phyloP scores from a whole-genome alignment of 2,329 filamentous ascomycete species.

The Aspergillus glaucus region DNA sequence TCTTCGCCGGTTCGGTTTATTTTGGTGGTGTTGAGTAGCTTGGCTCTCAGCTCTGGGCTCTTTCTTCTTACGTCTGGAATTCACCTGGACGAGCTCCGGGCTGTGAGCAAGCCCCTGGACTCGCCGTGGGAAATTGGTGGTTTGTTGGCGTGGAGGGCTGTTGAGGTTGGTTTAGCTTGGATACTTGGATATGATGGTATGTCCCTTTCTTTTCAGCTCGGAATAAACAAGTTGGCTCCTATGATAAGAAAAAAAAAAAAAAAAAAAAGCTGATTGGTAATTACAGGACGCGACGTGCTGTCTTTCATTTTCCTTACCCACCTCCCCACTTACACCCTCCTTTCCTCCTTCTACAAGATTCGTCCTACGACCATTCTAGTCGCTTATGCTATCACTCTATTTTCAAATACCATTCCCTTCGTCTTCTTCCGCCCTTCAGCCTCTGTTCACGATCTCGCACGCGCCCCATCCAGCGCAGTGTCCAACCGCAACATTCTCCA shows the following conservation, averaged over 20 bases:
- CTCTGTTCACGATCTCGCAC: slow-evolving; percentile 54
- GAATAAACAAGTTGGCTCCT: too few species aligned
- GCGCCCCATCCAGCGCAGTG: slow-evolving; percentile 36
- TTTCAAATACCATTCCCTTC: slow-evolving; percentile 68
- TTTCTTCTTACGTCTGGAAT: slow-evolving; percentile 57
- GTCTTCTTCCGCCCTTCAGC: slow-evolving; percentile 64
- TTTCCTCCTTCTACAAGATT: slow-evolving; percentile 71
- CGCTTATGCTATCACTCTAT: slow-evolving; percentile 61
- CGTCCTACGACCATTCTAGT: slow-evolving; percentile 54
- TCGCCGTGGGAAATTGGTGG: slow-evolving; percentile 56
- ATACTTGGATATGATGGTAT: slow-evolving; percentile 60
- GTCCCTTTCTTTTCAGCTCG: slow-evolving; percentile 4
- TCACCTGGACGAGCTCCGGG: slow-evolving; percentile 59
- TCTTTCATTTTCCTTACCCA: slow-evolving; percentile 64
- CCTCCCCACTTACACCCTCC: slow-evolving; percentile 68
- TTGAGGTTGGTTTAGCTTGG: slow-evolving; percentile 69
- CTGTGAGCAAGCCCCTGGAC: slow-evolving; percentile 59
- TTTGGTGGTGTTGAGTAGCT: slow-evolving; percentile 45
- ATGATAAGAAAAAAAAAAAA: too few species aligned
- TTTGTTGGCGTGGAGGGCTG: slow-evolving; percentile 51
- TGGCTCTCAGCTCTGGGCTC: slow-evolving; percentile 58
- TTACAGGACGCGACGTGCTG: slow-evolving; percentile 57
- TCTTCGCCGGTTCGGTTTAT: slow-evolving; percentile 39
- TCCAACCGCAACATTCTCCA: slow-evolving; percentile 60
- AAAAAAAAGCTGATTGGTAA: not conserved